These are phyloP conservation scores for Gliomastix tumulicola DNA, from an alignment of 2,329 filamentous ascomycete genomes.

Conservation along the genomic window DNA sequence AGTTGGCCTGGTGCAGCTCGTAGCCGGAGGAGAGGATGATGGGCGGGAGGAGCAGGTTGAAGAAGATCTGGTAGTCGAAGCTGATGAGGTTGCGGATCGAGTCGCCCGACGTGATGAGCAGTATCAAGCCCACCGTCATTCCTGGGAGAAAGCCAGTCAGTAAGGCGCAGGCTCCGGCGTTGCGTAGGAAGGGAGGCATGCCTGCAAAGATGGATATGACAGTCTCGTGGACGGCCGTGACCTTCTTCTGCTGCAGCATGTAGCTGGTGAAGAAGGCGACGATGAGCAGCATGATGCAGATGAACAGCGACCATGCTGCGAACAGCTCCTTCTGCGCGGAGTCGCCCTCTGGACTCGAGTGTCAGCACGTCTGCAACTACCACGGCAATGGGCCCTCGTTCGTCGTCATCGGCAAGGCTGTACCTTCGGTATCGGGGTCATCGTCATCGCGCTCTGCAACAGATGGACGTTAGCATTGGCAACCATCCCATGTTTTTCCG, in stretches of 20 bases:
- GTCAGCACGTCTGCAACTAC: not conserved
- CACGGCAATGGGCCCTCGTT: slow-evolving; percentile 3
- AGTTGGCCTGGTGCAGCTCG: slow-evolving; percentile 96
- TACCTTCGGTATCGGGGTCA: slow-evolving; percentile 26
- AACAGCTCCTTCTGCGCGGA: slow-evolving; percentile 89
- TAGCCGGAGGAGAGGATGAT: slow-evolving; percentile 97
- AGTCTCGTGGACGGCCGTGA: slow-evolving; percentile 96
- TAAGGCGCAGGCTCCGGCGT: too few species aligned
- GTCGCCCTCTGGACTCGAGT: slow-evolving; percentile 52
- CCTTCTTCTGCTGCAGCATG: slow-evolving; percentile 90
- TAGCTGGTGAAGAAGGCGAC: slow-evolving; percentile 95
- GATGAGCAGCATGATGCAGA: slow-evolving; percentile 90
- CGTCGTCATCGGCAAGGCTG: slow-evolving; percentile 2
- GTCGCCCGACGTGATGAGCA: slow-evolving; percentile 73
- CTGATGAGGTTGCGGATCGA: slow-evolving; percentile 86
- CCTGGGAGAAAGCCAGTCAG: slow-evolving; percentile 46
- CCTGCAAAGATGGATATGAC: slow-evolving; percentile 97
- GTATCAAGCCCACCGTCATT: slow-evolving; percentile 88
- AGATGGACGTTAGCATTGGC: too few species aligned
- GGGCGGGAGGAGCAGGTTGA: slow-evolving; percentile 95
- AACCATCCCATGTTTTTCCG: too few species aligned
- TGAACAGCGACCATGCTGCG: slow-evolving; percentile 95
- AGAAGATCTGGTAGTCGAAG: slow-evolving; percentile 99
- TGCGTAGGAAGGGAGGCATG: too few species aligned
- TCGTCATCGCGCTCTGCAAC: slow-evolving; percentile 18